These are phyloP conservation scores for Coemansia sp. DNA, from an alignment of 192 early-diverging fungal genomes.

Conservation along the genomic window DNA sequence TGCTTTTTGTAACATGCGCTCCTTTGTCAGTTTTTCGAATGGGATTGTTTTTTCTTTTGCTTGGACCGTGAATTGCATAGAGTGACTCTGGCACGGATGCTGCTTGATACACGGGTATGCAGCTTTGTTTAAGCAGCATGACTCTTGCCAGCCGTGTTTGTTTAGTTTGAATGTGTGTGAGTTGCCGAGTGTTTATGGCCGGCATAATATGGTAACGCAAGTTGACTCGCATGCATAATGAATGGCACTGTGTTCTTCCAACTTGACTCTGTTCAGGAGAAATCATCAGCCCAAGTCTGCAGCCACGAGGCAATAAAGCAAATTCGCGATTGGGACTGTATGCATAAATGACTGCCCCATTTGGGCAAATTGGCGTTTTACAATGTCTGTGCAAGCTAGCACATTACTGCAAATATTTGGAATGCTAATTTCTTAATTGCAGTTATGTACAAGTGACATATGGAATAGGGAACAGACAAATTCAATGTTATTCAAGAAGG, in stretches of 20 bases:
- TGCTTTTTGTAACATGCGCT: not conserved
- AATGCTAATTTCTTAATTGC: not conserved
- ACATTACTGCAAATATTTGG: too few species aligned
- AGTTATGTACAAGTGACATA: not conserved
- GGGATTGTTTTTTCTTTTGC: not conserved
- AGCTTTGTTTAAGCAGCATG: not conserved
- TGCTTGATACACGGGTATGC: not conserved
- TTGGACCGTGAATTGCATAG: not conserved
- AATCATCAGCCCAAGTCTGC: not conserved
- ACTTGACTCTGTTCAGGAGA: not conserved
- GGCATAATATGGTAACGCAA: conserved; percentile 7
- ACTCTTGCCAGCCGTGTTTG: not conserved
- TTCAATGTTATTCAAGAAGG: not conserved
- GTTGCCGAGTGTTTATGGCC: not conserved
- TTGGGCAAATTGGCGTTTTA: not conserved
- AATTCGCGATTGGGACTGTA: not conserved
- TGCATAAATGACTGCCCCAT: not conserved
- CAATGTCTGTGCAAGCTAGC: not conserved
- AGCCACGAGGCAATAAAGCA: not conserved
- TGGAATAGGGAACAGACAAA: not conserved
- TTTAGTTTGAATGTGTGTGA: not conserved
- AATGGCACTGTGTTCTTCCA: not conserved
- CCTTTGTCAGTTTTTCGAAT: not conserved
- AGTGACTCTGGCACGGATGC: not conserved
- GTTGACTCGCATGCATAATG: not conserved